Base-by-base conservation (phyloP, 2,329 filamentous ascomycete genomes). In the Emergomyces africanus region DNA sequence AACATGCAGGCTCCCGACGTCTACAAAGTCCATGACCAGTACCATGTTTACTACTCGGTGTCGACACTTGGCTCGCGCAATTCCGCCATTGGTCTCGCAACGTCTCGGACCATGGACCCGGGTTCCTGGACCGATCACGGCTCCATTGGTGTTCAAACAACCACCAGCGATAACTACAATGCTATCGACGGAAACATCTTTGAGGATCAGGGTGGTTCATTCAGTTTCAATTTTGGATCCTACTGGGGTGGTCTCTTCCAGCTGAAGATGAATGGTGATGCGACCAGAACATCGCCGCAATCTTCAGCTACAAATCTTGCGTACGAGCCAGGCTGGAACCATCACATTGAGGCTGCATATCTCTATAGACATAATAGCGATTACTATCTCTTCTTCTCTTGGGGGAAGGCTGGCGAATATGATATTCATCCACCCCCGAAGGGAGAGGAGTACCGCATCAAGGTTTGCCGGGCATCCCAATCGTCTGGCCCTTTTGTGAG, bases 161-260 rank as follows among this genome's bases (percentile, higher is more conserved):
- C 1, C 51, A 15, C 18, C 18, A n/a, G 23, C 23, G 5, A 46
- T 15, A 49, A 59, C 53, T 61, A n/a, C 51, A 85, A 85, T 64
- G 78, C 81, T 49, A 84, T 89, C 66, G 87, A 85, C 64, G 72
- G 78, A 1, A 80, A 79, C 60, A 69, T 84, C 4, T 66, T 83
- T 58, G 64, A 75, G 14, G 72, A 72, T 44, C 54, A 59, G 0
- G 65, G 68, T 28, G 65, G 65, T 2, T 63, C 65, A 5, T 79
- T 77, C 62, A 78, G 77, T 60, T 70, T 85, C 65, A 81, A 76
- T 57, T 89, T 86, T 61, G 86, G 86, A 49, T 85, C 82, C 49
- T 89, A 87, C 76, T 89, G 85, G 84, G 72, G 74, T 5, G 81
- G 84, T 63, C 78, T 88, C 62, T 86, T 82, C 75, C 81, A 84